Conservation (phyloP, 2,329 filamentous ascomycete genomes). For the Pestalotiopsis sp. region DNA sequence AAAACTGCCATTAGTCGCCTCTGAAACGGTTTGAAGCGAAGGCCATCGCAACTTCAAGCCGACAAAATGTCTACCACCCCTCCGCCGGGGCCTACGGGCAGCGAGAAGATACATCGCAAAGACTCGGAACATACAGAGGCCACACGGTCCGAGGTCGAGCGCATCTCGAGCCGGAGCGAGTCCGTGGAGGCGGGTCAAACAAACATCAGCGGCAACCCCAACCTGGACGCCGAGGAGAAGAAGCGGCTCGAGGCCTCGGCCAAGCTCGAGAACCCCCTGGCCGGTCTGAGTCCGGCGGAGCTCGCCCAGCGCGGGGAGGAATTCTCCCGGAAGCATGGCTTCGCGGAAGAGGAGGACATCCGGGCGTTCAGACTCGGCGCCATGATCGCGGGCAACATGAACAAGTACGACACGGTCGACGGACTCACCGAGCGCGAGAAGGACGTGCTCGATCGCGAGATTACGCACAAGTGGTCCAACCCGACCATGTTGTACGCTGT, state of each 20-base stretch:
- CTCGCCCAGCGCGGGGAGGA: constrained; percentile 58
- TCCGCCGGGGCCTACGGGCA: not conserved
- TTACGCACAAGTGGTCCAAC: constrained; percentile 70
- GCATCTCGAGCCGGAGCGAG: constrained; percentile 17
- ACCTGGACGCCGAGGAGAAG: constrained; percentile 26
- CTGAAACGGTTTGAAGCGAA: not conserved
- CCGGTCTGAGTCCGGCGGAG: constrained; percentile 42
- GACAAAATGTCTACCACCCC: not conserved
- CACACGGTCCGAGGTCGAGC: constrained; percentile 30
- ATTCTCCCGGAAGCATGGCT: constrained; percentile 58
- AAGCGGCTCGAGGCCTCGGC: constrained; percentile 37
- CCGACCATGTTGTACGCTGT: constrained; percentile 67
- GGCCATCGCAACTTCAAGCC: not conserved
- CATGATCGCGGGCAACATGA: constrained; percentile 56
- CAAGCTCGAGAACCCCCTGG: constrained; percentile 44
- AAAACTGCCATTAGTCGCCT: not conserved
- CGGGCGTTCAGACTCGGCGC: constrained; percentile 63
- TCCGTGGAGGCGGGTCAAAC: constrained; percentile 8
- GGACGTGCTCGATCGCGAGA: constrained; percentile 60
- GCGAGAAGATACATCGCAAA: constrained; percentile 23
- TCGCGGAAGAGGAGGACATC: constrained; percentile 57
- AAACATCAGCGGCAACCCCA: constrained; percentile 9
- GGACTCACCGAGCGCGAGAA: constrained; percentile 62
- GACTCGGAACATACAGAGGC: constrained; percentile 25
- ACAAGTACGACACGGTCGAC: constrained; percentile 50